phyloP scores from a whole-genome alignment of 306 rosid species.

The Comarum palustre region DNA sequence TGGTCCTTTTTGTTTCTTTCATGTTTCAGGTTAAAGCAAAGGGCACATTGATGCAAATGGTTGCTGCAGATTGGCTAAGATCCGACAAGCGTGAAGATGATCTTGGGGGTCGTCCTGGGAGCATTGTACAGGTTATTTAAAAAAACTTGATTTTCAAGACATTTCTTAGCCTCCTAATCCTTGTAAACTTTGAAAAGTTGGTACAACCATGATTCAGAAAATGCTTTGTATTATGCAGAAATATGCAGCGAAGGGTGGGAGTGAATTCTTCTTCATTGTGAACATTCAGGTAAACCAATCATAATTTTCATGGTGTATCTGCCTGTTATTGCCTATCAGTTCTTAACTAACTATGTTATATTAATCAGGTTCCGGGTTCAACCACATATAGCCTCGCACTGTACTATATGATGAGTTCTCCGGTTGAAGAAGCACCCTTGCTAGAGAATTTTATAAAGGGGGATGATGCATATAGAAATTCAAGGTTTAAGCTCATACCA shows the following conservation, averaged over 20 bases:
- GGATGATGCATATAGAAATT: conserved; percentile 77
- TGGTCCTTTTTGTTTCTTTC: background rate
- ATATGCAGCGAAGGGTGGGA: conserved; percentile 57
- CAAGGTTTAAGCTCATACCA: conserved; percentile 87
- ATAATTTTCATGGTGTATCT: background rate
- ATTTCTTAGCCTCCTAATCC: background rate
- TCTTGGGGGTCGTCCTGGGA: conserved; percentile 58
- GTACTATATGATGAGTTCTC: conserved; percentile 74
- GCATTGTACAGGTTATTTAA: conserved; percentile 64
- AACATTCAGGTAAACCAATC: conserved; percentile 63
- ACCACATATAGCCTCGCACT: conserved; percentile 61
- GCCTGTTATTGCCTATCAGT: background rate
- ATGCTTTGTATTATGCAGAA: conserved; percentile 42
- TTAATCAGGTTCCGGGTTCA: conserved; percentile 67
- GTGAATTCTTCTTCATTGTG: conserved; percentile 73
- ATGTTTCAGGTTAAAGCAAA: conserved; percentile 62
- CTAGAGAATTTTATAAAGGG: conserved; percentile 72
- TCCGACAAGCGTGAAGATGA: conserved; percentile 66
- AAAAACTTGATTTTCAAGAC: background rate
- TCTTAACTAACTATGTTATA: background rate
- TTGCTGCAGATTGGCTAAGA: conserved; percentile 81
- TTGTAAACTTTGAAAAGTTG: background rate
- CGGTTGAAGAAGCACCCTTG: conserved; percentile 63
- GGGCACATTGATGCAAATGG: conserved; percentile 69
- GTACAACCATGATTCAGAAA: background rate